phyloP scores from a whole-genome alignment of 2,329 filamentous ascomycete species.

The Aspergillus fructus region DNA sequence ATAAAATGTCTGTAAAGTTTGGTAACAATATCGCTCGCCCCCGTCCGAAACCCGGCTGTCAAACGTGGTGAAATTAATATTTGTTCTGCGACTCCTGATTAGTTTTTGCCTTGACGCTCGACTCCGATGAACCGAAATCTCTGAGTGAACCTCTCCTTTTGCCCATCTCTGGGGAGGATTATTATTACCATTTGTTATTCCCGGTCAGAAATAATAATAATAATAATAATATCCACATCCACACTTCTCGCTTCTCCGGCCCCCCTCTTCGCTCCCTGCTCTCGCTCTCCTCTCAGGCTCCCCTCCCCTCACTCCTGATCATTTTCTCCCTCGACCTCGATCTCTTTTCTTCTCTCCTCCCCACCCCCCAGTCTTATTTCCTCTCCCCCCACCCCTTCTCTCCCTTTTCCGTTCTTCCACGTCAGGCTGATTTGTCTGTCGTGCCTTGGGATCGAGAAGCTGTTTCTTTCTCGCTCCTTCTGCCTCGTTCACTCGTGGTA shows the following conservation, averaged over 20 bases:
- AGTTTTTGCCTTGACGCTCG: not conserved
- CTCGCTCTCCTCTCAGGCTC: slow-evolving; percentile 7
- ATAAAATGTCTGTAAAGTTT: too few species aligned
- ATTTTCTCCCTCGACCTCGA: slow-evolving; percentile 6
- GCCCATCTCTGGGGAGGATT: slow-evolving; percentile 8
- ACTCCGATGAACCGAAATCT: not conserved
- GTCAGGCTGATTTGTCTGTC: slow-evolving; percentile 22
- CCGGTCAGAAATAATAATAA: slow-evolving; percentile 19
- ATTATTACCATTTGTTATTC: slow-evolving; percentile 19
- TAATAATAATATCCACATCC: slow-evolving; percentile 20
- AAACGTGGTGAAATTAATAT: not conserved
- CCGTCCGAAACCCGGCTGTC: not conserved
- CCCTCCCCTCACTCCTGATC: slow-evolving; percentile 7
- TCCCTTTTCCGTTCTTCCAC: slow-evolving; percentile 20
- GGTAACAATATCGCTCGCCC: too few species aligned
- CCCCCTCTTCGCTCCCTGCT: slow-evolving; percentile 14
- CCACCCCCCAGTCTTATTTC: slow-evolving; percentile 24
- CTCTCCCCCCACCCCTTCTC: slow-evolving; percentile 23
- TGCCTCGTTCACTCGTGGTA: slow-evolving; percentile 40
- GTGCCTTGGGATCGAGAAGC: slow-evolving; percentile 25
- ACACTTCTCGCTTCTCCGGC: slow-evolving; percentile 17
- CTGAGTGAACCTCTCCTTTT: slow-evolving; percentile 2
- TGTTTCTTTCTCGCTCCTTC: slow-evolving; percentile 17
- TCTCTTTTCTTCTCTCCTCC: slow-evolving; percentile 3
- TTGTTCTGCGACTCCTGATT: not conserved